Evolutionary conservation across 257 asterid genomes (phyloP).

Genomic region (Asclepias syriaca): DNA sequence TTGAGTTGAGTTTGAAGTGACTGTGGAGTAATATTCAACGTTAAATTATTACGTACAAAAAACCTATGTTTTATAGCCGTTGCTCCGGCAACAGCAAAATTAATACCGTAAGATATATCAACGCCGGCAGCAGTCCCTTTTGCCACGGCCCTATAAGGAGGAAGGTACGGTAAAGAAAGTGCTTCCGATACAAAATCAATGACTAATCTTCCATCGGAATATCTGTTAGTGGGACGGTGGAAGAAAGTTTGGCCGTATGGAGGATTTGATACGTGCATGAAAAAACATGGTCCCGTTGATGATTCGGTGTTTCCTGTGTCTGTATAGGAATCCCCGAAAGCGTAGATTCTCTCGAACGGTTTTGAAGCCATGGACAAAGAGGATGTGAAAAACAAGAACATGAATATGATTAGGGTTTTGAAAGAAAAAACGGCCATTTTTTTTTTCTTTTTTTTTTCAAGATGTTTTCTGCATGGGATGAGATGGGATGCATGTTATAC

Average conservation of each 20-base stretch:
- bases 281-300: conserved; percentile 58
- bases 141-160: conserved; percentile 40
- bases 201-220: conserved; percentile 82
- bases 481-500: too few relatives aligned
- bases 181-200: conserved; percentile 63
- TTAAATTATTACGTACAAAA: conserved; percentile 45
- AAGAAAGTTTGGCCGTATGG: conserved; percentile 84
- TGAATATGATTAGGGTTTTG: conserved; percentile 3
- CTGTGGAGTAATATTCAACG: conserved; percentile 53
- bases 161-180: conserved; percentile 54
- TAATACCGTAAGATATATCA: conserved; percentile 37
- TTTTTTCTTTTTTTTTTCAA: too few relatives aligned
- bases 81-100: conserved; percentile 81
- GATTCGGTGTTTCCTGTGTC: conserved; percentile 92
- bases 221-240: conserved; percentile 82
- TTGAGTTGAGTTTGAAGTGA: conserved; percentile 55
- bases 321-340: conserved; percentile 89
- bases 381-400: conserved; percentile 1
- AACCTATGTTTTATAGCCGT: conserved; percentile 69
- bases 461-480: too few relatives aligned
- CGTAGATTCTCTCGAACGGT: conserved; percentile 56
- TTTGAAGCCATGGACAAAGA: conserved; percentile 8
- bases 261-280: conserved; percentile 61
- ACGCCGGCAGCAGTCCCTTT: conserved; percentile 3
- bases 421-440: not conserved